Base-by-base conservation (phyloP, 352 stramenopile species). In the Globisporangium middletonii region DNA sequence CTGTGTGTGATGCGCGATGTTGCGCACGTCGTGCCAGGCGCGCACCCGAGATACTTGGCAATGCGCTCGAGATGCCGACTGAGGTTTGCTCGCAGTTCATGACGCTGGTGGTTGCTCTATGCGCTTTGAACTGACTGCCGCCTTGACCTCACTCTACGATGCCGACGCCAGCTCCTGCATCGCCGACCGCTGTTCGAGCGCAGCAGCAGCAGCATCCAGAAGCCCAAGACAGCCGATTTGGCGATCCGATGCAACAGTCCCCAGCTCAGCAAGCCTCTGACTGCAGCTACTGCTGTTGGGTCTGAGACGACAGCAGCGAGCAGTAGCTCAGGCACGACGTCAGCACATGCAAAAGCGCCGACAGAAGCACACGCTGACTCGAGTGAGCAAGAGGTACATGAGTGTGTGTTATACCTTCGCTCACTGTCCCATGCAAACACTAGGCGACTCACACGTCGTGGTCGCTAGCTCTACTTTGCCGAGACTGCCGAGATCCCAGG, bases 401-500 rank as follows among this genome's bases (percentile, higher is more conserved):
- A 9, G 1, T 28, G 19, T 55, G 41, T 23, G 56, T 23, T 41
- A 47, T 42, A 44, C 15, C 8, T 33, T 53, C 33, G 12, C 33
- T 38, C 33, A 38, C 33, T 38, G 33, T 12, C 33, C 7, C 33
- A 38, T 9, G 9, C 33, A 38, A 38, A 4, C 4, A 35, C 30
- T 35, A 5, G 30, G 30, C 30, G 33, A 38, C 33, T 38, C 5
- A 38, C 33, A 38, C 75, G 60, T 38, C n/a, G 38, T 48, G 16
- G 30, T 41, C 16, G 19, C 16, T 27, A 92, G 77, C 73, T 92
- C 52, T 85, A 81, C 55, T 91, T 92, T 68, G 77, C 71, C 59
- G 80, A 89, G 59, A 80, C 76, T n/a, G 60, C 72, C 11, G 78
- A 88, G 45, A 72, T 83, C 12, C 75, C 80, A 8, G 83, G 80